Base-by-base conservation (phyloP, 2,329 filamentous ascomycete species). In the Trichoderma atrobrunneum region DNA sequence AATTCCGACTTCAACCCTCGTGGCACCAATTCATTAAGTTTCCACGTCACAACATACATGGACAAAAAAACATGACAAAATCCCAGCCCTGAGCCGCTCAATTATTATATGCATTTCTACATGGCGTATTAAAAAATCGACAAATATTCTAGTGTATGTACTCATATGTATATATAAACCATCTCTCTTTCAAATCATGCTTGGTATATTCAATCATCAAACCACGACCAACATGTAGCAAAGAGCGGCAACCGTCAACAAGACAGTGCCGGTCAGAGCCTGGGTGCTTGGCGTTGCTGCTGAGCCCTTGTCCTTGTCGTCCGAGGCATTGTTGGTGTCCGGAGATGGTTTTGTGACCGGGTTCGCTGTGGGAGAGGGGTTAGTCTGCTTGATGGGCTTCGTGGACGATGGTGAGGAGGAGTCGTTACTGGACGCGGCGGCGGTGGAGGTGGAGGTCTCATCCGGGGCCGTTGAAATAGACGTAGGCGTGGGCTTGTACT, bases 91-190 rank as follows among this genome's bases (percentile, higher is more conserved):
- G 28, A 59, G n/a, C 16, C 56, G 18, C 56, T 59, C 51, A 59
- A 28, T 65, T n/a, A 51, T 66, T 24, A 34, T 16, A 21, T 48
- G 28, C 57, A 34, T 34, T 30, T 60, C 56, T n/a, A 32, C 48
- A 54, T 54, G 48, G n/a, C 48, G 3, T 48, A 60, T 51, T 59
- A 69, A 39, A 56, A 21, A 56, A 39, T 43, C 39, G 39, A 43
- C 39, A 43, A 62, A 39, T 43, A 32, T 24, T 70, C 59, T 70
- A 70, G 24, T 56, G n/a, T 70, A 57, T 70, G 59, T 70, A 64
- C 48, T 32, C 60, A 16, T 70, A 63, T 70, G 39, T 62, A 70
- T 54, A 56, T 43, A 24, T 28, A 26, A 34, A 43, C 39, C 26
- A 54, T 70, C 43, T 70, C 68, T 54, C 48, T 68, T 43, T 43